Percentiles rank a stretch among this genome's conserved stretches.
phyloP scores from a whole-genome alignment of 2,329 filamentous ascomycete genomes.

The Domatiomyces globalis region DNA sequence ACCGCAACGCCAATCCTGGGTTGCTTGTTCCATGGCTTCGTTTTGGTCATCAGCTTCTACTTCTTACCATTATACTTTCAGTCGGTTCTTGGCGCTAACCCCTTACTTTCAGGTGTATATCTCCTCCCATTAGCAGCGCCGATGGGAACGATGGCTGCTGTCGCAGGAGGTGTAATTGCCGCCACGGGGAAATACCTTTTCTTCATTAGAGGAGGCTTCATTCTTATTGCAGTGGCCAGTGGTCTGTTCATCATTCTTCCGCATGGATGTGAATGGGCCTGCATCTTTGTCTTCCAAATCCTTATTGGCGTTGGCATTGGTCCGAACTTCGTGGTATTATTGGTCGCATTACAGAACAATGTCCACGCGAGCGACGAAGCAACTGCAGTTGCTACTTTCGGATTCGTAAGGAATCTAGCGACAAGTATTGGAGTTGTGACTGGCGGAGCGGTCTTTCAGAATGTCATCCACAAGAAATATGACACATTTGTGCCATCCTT shows the following conservation, averaged over 20 bases:
- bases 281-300: slow-evolving; percentile 39
- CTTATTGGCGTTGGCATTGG: slow-evolving; percentile 48
- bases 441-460: slow-evolving; percentile 34
- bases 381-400: slow-evolving; percentile 42
- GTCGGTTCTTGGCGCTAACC: slow-evolving; percentile 25
- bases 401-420: slow-evolving; percentile 40
- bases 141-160: slow-evolving; percentile 31
- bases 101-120: slow-evolving; percentile 10
- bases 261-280: slow-evolving; percentile 36
- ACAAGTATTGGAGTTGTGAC: slow-evolving; percentile 41
- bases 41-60: slow-evolving; percentile 19
- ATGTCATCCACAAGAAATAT: slow-evolving; percentile 24
- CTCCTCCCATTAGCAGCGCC: slow-evolving; percentile 17
- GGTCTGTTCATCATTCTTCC: slow-evolving; percentile 48
- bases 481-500: slow-evolving; percentile 20
- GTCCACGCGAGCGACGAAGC: slow-evolving; percentile 47
- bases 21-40: slow-evolving; percentile 34
- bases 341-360: slow-evolving; percentile 50
- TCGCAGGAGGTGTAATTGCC: slow-evolving; percentile 35
- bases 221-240: slow-evolving; percentile 33
- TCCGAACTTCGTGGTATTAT: slow-evolving; percentile 47
- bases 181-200: slow-evolving; percentile 34
- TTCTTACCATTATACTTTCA: slow-evolving; percentile 33
- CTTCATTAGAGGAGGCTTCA: slow-evolving; percentile 35
- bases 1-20: slow-evolving; percentile 33